A percentile compares a stretch with the other conserved stretches of the same genome.
Evolutionary conservation across 768 basidiomycete genomes (phyloP).

Genomic region (Calocybe cyanea): DNA sequence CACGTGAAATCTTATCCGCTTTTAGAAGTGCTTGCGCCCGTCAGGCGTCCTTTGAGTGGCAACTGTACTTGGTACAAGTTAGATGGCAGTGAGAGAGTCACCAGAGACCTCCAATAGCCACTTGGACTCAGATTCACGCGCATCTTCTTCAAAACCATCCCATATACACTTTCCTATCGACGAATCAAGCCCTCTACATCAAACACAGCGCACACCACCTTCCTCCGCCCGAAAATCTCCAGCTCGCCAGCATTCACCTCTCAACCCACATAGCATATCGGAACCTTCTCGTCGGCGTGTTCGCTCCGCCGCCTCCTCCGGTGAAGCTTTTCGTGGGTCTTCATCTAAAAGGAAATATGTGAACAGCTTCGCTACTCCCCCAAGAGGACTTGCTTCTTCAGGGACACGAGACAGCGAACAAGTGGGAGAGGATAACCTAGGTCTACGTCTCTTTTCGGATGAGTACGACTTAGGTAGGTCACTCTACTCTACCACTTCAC

Average conservation of each 20-base stretch:
- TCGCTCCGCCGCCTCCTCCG: slow-evolving; percentile 12
- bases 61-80: no score
- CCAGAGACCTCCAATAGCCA: slow-evolving; percentile 8
- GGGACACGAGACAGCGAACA: slow-evolving; percentile 4
- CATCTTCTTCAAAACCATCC: slow-evolving; percentile 9
- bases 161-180: slow-evolving; percentile 19
- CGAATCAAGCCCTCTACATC: slow-evolving; percentile 8
- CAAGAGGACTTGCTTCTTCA: slow-evolving; percentile 8
- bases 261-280: slow-evolving; percentile 10
- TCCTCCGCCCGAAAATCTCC: slow-evolving; percentile 5
- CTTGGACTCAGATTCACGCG: slow-evolving; percentile 10
- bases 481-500: not conserved
- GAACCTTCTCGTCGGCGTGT: slow-evolving; percentile 13
- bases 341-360: slow-evolving; percentile 2
- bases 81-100: slow-evolving; percentile 13
- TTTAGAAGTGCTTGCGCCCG: no score
- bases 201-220: slow-evolving; percentile 3
- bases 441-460: slow-evolving; percentile 50
- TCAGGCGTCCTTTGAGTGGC: no score
- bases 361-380: slow-evolving; percentile 10
- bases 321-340: slow-evolving; percentile 8
- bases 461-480: slow-evolving; percentile 76
- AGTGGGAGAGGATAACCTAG: slow-evolving; percentile 7
- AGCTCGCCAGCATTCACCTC: slow-evolving; percentile 9
- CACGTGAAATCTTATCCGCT: no score